These are phyloP conservation scores for Durio zibethinus DNA, from an alignment of 345 rosid genomes.

Conservation along the genomic window DNA sequence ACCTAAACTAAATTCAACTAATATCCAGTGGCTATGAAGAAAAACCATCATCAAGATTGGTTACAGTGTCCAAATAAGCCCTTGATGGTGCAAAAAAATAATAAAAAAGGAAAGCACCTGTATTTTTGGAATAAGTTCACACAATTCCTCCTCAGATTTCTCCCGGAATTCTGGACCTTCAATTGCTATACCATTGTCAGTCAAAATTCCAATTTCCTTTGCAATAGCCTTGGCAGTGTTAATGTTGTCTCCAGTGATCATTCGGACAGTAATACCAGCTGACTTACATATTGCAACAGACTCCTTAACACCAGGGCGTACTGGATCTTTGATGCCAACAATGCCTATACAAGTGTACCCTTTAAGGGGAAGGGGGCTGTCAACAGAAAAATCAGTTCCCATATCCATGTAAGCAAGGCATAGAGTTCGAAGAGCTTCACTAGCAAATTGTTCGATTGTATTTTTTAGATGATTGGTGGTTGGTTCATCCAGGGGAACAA, in stretches of 20 bases:
- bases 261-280: conserved; percentile 77
- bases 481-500: conserved; percentile 62
- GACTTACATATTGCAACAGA: conserved; percentile 75
- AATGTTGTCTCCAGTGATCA: conserved; percentile 88
- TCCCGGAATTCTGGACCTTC: conserved; percentile 60
- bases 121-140: conserved; percentile 64
- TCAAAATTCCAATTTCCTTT: conserved; percentile 73
- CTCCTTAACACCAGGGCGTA: conserved; percentile 73
- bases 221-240: conserved; percentile 91
- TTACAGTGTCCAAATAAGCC: neutral
- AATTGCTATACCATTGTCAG: conserved; percentile 52
- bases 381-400: conserved; percentile 49
- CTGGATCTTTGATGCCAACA: conserved; percentile 84
- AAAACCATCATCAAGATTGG: neutral
- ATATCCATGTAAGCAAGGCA: conserved; percentile 79
- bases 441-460: conserved; percentile 67
- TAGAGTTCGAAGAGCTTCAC: conserved; percentile 88
- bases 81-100: neutral
- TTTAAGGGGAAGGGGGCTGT: conserved; percentile 45
- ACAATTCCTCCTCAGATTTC: conserved; percentile 48
- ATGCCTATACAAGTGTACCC: conserved; percentile 67
- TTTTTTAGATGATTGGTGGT: conserved; percentile 38
- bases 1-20: neutral
- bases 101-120: conserved; percentile 45
- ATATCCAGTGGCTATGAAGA: neutral